Evolutionary conservation across 2,329 filamentous ascomycete species (phyloP), one percentile per base, ranked within the genome.

Genomic region (Rasamsonia emersonii): DNA sequence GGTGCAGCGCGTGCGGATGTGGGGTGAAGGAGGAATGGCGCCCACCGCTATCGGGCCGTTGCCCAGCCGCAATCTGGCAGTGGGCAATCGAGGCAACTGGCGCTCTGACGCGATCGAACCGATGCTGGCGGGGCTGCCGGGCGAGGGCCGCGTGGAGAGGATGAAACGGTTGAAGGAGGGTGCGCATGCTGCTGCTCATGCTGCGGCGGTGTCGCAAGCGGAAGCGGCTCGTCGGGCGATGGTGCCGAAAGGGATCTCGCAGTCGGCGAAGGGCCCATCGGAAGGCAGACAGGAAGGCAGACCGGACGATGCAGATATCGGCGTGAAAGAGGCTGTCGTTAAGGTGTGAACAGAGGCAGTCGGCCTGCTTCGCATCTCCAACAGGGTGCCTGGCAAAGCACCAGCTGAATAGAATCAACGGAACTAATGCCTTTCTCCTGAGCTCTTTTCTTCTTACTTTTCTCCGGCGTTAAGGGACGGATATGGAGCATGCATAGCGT

Each of bases 1-100:
- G 53, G 82, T 94, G 16, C 86, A 93, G 65, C 75, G 86, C 39
- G 78, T 95, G 41, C 84, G 81, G 52, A 94, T 95, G 86, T 88
- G 75, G 70, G 76, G 75, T 25, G 72, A 75, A 50, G 59, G 62
- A 1, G 68, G 67, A 30, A 52, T 50, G 35, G 56, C 60, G 11
- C 45, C 47, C 25, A 32, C 38, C 8, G 50, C 46, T 19, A 46
- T 54, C 28, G 46, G 45, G 15, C 50, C 47, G 6, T 41, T 53
- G 17, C 43, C 49, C 16, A 42, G 44, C 13, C 46, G 52, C 28
- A 40, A 49, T 21, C 36, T 47, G 2, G 31, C 46, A 3, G 35
- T 41, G 9, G 35, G 41, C 11, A 47, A 47, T 26, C 53, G 56
- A 4, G 45, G 50, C 5, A 63, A 64, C 30, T 65, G 61, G 62